These are phyloP conservation scores for Kwoniella botswanensis DNA, from an alignment of 768 basidiomycete genomes.

Conservation along the genomic window DNA sequence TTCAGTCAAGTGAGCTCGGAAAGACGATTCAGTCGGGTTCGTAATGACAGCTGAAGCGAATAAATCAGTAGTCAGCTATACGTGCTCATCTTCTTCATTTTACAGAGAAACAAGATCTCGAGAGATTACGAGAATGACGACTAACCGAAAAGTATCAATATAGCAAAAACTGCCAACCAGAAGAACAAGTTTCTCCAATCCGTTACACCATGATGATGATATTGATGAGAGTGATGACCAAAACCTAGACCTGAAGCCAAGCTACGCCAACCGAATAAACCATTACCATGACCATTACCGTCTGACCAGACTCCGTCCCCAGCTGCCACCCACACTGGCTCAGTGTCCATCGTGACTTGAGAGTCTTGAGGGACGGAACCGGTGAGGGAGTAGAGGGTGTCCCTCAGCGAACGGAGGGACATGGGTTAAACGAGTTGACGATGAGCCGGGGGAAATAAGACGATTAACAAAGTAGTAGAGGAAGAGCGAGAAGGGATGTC, in stretches of 20 bases:
- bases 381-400: conserved; percentile 25
- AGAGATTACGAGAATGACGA: background rate
- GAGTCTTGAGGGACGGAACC: conserved; percentile 7
- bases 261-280: conserved; percentile 20
- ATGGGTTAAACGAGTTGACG: conserved; percentile 2
- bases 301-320: conserved; percentile 24
- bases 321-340: conserved; percentile 19
- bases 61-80: conserved; percentile 1
- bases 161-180: conserved; percentile 44
- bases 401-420: conserved; percentile 34
- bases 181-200: conserved; percentile 46
- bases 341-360: conserved; percentile 8
- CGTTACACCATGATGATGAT: conserved; percentile 21
- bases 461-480: background rate
- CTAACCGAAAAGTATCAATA: conserved; percentile 47
- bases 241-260: conserved; percentile 17
- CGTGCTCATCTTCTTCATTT: background rate
- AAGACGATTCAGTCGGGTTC: conserved; percentile 91
- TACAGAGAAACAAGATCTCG: background rate
- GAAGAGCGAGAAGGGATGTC: conserved; percentile 1
- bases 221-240: conserved; percentile 13
- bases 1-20: conserved; percentile 94
- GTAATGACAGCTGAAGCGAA: conserved; percentile 77
- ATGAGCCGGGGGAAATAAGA: background rate
- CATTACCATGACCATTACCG: conserved; percentile 10